A percentile compares a stretch with the other conserved stretches of the same genome.
Conservation (phyloP, 1,139 yeast species). For the Kodamaea suecica region DNA sequence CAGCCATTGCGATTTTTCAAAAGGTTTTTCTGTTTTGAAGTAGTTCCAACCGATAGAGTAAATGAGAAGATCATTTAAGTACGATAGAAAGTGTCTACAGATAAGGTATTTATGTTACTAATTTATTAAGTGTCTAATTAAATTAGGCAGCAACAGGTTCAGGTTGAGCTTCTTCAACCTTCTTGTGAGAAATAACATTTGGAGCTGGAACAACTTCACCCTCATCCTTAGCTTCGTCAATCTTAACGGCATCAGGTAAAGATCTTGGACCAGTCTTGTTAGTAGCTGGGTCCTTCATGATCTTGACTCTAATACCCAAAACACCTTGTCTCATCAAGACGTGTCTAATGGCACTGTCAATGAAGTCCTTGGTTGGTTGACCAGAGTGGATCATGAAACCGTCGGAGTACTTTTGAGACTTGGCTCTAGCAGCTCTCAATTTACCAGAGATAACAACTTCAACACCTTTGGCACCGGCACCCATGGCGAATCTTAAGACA, state of each 20-base stretch:
- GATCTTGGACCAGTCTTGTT: slow-evolving; percentile 86
- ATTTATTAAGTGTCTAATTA: slow-evolving; percentile 3
- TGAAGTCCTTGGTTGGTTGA: slow-evolving; percentile 99
- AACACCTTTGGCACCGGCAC: slow-evolving; percentile 99
- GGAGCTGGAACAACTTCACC: slow-evolving; percentile 78
- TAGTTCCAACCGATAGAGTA: too few species aligned
- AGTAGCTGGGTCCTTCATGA: slow-evolving; percentile 98
- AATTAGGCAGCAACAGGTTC: slow-evolving; percentile 33
- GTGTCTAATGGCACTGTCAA: slow-evolving; percentile 99
- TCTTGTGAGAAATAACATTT: slow-evolving; percentile 71
- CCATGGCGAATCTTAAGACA: slow-evolving; percentile 99
- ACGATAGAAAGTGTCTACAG: too few species aligned
- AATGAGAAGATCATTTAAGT: too few species aligned
- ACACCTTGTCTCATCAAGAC: slow-evolving; percentile 99
- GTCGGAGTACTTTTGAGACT: slow-evolving; percentile 99
- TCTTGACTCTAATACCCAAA: slow-evolving; percentile 98
- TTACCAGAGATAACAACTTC: slow-evolving; percentile 99
- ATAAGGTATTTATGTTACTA: not conserved
- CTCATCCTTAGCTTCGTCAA: slow-evolving; percentile 97
- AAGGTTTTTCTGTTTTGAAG: too few species aligned
- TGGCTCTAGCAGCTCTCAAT: slow-evolving; percentile 99
- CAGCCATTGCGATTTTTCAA: too few species aligned
- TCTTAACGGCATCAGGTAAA: slow-evolving; percentile 95
- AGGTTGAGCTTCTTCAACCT: slow-evolving; percentile 28
- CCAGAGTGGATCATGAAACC: slow-evolving; percentile 99